Evolutionary conservation across 148 eudicot species (phyloP).

Genomic region (Drosera capensis): DNA sequence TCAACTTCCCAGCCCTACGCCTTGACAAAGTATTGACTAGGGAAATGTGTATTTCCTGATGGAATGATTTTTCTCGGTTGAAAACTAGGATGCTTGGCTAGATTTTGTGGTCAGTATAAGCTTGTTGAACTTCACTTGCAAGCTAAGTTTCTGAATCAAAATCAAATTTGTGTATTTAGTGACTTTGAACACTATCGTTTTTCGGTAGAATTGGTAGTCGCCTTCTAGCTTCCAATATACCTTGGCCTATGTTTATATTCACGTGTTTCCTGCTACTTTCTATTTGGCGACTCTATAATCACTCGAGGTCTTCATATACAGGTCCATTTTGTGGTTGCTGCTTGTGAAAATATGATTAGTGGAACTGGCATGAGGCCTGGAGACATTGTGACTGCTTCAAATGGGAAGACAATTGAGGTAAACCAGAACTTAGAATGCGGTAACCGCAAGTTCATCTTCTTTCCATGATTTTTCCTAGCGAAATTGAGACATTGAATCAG

Average conservation of each 20-base stretch:
- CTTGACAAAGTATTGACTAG: too few species aligned
- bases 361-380: slow-evolving; percentile 99
- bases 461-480: background rate
- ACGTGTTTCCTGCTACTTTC: background rate
- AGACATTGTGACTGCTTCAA: slow-evolving; percentile 87
- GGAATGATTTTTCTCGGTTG: too few species aligned
- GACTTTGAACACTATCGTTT: too few species aligned
- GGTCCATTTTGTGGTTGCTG: slow-evolving; percentile 98
- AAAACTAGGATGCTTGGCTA: too few species aligned
- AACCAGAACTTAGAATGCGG: background rate
- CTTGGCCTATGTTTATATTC: background rate
- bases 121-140: too few species aligned
- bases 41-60: too few species aligned
- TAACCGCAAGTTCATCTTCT: background rate
- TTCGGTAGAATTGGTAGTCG: too few species aligned
- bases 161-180: too few species aligned
- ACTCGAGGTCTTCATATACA: slow-evolving; percentile 16
- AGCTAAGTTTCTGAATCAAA: too few species aligned
- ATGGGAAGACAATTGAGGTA: slow-evolving; percentile 99
- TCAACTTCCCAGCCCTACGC: too few species aligned
- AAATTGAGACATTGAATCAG: background rate
- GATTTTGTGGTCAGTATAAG: too few species aligned
- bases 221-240: too few species aligned
- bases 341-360: slow-evolving; percentile 99
- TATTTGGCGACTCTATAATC: background rate